Conservation (phyloP, 306 rosid species). For the Calophaca sinica region DNA sequence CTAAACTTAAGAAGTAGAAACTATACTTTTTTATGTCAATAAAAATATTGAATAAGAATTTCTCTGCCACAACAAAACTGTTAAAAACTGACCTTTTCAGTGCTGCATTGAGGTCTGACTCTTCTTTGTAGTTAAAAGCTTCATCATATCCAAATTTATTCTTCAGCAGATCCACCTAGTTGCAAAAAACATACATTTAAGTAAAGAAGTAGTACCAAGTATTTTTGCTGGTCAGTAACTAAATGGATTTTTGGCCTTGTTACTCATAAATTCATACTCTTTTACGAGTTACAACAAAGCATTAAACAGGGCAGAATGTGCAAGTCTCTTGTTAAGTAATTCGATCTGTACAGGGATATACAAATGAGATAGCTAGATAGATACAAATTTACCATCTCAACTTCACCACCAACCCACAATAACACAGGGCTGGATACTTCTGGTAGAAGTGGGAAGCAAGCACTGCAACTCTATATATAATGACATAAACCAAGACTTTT, state of each 20-base stretch:
- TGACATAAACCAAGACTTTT: constrained; percentile 48
- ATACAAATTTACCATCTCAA: constrained; percentile 69
- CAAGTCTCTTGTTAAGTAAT: constrained; percentile 54
- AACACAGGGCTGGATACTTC: constrained; percentile 67
- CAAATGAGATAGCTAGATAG: constrained; percentile 64
- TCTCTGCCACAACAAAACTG: neutral
- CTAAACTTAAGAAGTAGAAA: no score
- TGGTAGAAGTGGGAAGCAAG: constrained; percentile 80
- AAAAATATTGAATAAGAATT: neutral
- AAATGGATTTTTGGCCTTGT: constrained; percentile 2
- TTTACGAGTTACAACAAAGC: neutral
- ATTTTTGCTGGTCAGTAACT: no score
- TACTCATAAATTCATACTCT: neutral
- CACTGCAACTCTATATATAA: constrained; percentile 49
- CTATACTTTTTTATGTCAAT: neutral
- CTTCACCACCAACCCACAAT: constrained; percentile 85
- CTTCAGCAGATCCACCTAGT: constrained; percentile 43
- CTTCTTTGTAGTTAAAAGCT: constrained; percentile 41
- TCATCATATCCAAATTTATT: constrained; percentile 39
- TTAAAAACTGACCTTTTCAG: constrained; percentile 31
- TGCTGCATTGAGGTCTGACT: no score
- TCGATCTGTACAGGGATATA: constrained; percentile 84
- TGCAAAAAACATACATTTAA: neutral
- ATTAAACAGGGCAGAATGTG: neutral
- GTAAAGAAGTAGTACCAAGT: no score